Conservation (phyloP, 805 yeast species). For the Saccharomycopsis sp. region DNA sequence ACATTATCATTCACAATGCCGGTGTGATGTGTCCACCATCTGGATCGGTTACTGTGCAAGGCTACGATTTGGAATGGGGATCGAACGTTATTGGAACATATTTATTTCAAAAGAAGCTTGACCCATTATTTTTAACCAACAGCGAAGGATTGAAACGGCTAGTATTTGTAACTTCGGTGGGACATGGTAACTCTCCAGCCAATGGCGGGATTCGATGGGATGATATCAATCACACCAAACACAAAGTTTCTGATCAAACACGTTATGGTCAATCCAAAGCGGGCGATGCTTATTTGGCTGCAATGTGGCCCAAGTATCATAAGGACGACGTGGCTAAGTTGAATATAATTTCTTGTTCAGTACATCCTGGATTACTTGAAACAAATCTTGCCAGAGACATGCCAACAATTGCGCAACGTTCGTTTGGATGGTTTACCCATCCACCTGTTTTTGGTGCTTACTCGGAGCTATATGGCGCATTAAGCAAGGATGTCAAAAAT, state of each 20-base stretch:
- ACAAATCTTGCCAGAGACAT: slow-evolving; percentile 30
- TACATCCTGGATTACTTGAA: slow-evolving; percentile 33
- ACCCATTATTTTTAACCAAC: slow-evolving; percentile 31
- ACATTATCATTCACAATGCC: slow-evolving; percentile 33
- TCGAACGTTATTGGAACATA: slow-evolving; percentile 35
- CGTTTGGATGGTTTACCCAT: slow-evolving; percentile 19
- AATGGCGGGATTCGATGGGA: slow-evolving; percentile 30
- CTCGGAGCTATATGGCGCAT: slow-evolving; percentile 33
- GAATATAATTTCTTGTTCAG: slow-evolving; percentile 30
- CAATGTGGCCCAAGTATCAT: slow-evolving; percentile 30
- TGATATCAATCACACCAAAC: slow-evolving; percentile 26
- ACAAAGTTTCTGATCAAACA: slow-evolving; percentile 22
- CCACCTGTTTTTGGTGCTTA: slow-evolving; percentile 32
- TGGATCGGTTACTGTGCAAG: slow-evolving; percentile 28
- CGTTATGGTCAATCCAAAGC: slow-evolving; percentile 37
- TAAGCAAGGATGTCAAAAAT: slow-evolving; percentile 29
- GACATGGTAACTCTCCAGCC: slow-evolving; percentile 28
- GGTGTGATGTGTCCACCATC: slow-evolving; percentile 31
- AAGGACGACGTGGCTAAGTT: slow-evolving; percentile 23
- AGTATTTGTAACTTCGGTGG: slow-evolving; percentile 35
- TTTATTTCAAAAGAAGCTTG: slow-evolving; percentile 32
- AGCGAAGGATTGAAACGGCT: slow-evolving; percentile 30
- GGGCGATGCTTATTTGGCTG: slow-evolving; percentile 30
- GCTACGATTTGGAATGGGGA: slow-evolving; percentile 33
- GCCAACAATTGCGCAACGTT: slow-evolving; percentile 13